These are phyloP conservation scores for Clonostachys solani DNA, from an alignment of 2,329 filamentous ascomycete species.

Conservation along the genomic window DNA sequence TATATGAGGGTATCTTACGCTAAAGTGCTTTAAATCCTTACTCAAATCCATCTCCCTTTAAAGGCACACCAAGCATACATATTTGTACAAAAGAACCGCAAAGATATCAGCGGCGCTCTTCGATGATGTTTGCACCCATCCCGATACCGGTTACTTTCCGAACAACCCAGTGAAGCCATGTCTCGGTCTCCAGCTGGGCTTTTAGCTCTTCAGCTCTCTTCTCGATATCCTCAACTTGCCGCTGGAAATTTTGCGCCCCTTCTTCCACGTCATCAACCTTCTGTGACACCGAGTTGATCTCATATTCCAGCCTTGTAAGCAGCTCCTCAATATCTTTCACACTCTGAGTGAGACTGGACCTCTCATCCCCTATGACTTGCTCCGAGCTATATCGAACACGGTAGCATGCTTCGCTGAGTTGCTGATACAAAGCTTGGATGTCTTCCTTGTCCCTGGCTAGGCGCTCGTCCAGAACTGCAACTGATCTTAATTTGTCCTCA, in stretches of 20 bases:
- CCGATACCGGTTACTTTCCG: conserved; percentile 57
- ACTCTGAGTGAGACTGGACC: conserved; percentile 62
- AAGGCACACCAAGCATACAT: too few relatives aligned
- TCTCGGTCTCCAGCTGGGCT: conserved; percentile 57
- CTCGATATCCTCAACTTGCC: conserved; percentile 71
- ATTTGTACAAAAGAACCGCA: background rate
- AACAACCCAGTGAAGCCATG: conserved; percentile 61
- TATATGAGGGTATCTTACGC: too few relatives aligned
- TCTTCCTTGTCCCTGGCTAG: conserved; percentile 61
- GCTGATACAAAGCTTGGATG: conserved; percentile 63
- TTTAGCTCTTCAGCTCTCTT: conserved; percentile 59
- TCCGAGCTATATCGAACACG: conserved; percentile 62
- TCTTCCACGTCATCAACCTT: conserved; percentile 87
- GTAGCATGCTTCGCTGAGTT: conserved; percentile 67
- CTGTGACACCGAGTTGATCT: conserved; percentile 73
- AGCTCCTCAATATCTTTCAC: conserved; percentile 77
- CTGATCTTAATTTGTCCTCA: conserved; percentile 44
- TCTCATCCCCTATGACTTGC: conserved; percentile 66
- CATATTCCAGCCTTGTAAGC: conserved; percentile 85
- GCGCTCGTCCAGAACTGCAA: conserved; percentile 57
- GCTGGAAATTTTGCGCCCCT: conserved; percentile 73
- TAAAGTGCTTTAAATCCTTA: too few relatives aligned
- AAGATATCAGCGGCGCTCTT: conserved; percentile 5
- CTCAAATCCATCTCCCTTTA: too few relatives aligned
- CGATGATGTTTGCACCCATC: conserved; percentile 51